These are phyloP conservation scores for Falciphora oryzae DNA, from an alignment of 2,329 filamentous ascomycete species.

Conservation along the genomic window DNA sequence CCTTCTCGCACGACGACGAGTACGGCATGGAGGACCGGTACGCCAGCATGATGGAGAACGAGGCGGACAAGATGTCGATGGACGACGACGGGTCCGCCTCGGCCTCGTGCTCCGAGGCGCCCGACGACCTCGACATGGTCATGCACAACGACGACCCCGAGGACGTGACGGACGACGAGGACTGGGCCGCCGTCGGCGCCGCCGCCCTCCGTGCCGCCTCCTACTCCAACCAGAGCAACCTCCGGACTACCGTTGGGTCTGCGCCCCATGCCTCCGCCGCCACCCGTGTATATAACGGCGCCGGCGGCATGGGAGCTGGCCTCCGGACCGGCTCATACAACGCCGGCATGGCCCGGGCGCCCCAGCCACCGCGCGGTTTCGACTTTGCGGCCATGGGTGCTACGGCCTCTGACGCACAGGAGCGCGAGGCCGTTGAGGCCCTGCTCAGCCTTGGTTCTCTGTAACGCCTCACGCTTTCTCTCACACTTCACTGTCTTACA, in stretches of 20 bases:
- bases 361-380: conserved; percentile 43
- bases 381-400: conserved; percentile 45
- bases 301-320: conserved; percentile 30
- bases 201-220: conserved; percentile 70
- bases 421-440: conserved; percentile 76
- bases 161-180: conserved; percentile 90
- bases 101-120: conserved; percentile 71
- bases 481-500: conserved; percentile 2
- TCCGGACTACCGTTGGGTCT: not conserved
- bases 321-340: conserved; percentile 44
- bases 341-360: conserved; percentile 48
- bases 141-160: conserved; percentile 70
- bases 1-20: conserved; percentile 62
- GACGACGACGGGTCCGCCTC: conserved; percentile 54
- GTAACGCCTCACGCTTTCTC: conserved; percentile 36
- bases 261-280: conserved; percentile 29
- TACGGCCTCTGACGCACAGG: conserved; percentile 59
- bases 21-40: conserved; percentile 38
- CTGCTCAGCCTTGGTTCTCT: conserved; percentile 75
- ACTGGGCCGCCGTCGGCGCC: conserved; percentile 87
- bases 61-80: conserved; percentile 93
- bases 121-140: conserved; percentile 50
- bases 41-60: conserved; percentile 69
- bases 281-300: conserved; percentile 43
- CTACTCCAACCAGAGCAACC: conserved; percentile 44